A percentile compares a stretch with the other conserved stretches of the same genome.
Evolutionary conservation across 2,329 filamentous ascomycete species (phyloP).

Genomic region (Aspergillus calidoustus): DNA sequence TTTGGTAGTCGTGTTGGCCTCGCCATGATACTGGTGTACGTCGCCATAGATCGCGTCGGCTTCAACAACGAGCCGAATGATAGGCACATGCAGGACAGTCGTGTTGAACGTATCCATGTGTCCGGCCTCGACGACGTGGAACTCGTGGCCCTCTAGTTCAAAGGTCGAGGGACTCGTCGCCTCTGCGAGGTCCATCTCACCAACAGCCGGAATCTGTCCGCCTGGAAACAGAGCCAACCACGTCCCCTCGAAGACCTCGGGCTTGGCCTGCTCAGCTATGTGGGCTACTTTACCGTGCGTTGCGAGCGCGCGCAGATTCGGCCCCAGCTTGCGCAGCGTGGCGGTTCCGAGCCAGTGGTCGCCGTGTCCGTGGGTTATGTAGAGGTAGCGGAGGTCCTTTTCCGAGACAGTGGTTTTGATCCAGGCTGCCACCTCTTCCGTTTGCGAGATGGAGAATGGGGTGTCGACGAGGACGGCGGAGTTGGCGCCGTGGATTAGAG

Average conservation of each 20-base stretch:
- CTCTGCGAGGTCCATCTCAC: not conserved
- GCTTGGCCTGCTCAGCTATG: not conserved
- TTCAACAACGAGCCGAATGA: not conserved
- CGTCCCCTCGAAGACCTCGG: not conserved
- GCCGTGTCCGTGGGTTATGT: not conserved
- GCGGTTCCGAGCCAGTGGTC: not conserved
- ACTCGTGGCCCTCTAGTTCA: not conserved
- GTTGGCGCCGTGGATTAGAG: conserved; percentile 31
- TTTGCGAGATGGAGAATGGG: conserved; percentile 34
- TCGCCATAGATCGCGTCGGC: not conserved
- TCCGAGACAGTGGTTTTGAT: not conserved
- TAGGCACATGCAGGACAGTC: not conserved
- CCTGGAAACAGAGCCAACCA: not conserved
- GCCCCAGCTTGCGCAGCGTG: not conserved
- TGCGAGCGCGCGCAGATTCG: not conserved
- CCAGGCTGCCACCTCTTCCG: conserved; percentile 30
- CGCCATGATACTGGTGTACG: not conserved
- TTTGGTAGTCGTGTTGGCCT: not conserved
- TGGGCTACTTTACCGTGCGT: not conserved
- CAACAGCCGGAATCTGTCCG: not conserved
- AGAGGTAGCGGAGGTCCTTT: not conserved
- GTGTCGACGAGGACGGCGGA: conserved; percentile 48
- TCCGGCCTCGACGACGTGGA: not conserved
- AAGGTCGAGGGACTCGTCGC: not conserved
- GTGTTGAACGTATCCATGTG: not conserved